Evolutionary conservation across 1,284 basidiomycete genomes (phyloP).

Genomic region (Agaricales sp.): DNA sequence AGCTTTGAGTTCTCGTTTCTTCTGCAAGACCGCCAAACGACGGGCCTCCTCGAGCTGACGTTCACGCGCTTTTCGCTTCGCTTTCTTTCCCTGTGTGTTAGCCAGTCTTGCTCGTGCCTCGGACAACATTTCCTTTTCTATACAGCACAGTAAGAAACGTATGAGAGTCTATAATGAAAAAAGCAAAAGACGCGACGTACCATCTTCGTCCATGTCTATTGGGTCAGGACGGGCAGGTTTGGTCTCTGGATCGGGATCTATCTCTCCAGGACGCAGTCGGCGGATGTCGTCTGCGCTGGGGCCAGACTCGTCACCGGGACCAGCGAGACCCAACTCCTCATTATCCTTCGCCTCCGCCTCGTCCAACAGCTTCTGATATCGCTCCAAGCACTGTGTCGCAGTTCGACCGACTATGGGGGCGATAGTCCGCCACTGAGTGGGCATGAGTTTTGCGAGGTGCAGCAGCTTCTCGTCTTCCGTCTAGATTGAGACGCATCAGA

Average conservation of each 20-base stretch:
- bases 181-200: constrained; percentile 28
- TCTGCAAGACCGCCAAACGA: constrained; percentile 90
- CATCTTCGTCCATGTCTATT: constrained; percentile 99
- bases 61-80: constrained; percentile 96
- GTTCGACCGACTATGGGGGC: constrained; percentile 99
- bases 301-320: constrained; percentile 62
- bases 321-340: constrained; percentile 84
- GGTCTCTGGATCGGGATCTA: constrained; percentile 98
- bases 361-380: constrained; percentile 96
- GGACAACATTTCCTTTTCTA: constrained; percentile 99
- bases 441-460: constrained; percentile 98
- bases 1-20: constrained; percentile 95
- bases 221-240: constrained; percentile 97
- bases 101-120: constrained; percentile 96
- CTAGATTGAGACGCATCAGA: constrained; percentile 24
- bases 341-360: constrained; percentile 95
- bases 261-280: constrained; percentile 88
- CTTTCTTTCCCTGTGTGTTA: constrained; percentile 99
- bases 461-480: constrained; percentile 98
- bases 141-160: constrained; percentile 7
- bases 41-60: constrained; percentile 94
- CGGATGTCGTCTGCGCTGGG: constrained; percentile 89
- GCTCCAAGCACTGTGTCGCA: constrained; percentile 95
- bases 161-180: constrained; percentile 1
- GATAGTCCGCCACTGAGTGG: constrained; percentile 99